Conservation (phyloP, 1,284 basidiomycete genomes). For the Ganoderma sinense region DNA sequence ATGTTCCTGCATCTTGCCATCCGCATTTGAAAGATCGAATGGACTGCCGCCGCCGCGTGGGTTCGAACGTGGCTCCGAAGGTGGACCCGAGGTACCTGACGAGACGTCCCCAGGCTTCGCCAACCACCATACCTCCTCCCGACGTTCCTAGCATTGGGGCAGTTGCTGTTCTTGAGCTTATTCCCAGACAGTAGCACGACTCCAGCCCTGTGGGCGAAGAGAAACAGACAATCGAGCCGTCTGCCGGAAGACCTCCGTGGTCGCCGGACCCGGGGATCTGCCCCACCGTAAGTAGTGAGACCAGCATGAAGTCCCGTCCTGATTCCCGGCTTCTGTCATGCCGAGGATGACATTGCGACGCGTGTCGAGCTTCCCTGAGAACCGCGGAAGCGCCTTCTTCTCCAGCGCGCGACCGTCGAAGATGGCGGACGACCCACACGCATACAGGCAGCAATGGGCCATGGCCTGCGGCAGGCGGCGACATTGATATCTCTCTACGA, state of each 20-base stretch:
- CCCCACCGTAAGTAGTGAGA: background rate
- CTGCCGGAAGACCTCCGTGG: too few species aligned
- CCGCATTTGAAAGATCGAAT: background rate
- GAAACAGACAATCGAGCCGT: too few species aligned
- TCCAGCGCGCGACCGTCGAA: background rate
- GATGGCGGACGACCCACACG: background rate
- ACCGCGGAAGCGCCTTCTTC: background rate
- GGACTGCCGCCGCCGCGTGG: background rate
- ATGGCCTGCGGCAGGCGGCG: background rate
- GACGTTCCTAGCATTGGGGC: background rate
- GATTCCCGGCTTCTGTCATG: background rate
- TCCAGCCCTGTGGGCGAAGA: background rate
- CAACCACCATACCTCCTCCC: background rate
- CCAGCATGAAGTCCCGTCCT: background rate
- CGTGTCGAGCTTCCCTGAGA: background rate
- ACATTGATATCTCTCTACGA: background rate
- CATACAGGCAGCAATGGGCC: background rate
- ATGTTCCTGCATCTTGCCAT: background rate
- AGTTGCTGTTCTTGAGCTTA: background rate
- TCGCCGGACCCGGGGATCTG: too few species aligned
- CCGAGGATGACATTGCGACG: background rate
- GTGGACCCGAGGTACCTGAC: background rate
- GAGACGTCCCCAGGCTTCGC: background rate
- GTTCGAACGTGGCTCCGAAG: background rate
- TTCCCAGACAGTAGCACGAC: background rate